Conservation (phyloP, 1,284 basidiomycete genomes). For the Fomes fomentarius region DNA sequence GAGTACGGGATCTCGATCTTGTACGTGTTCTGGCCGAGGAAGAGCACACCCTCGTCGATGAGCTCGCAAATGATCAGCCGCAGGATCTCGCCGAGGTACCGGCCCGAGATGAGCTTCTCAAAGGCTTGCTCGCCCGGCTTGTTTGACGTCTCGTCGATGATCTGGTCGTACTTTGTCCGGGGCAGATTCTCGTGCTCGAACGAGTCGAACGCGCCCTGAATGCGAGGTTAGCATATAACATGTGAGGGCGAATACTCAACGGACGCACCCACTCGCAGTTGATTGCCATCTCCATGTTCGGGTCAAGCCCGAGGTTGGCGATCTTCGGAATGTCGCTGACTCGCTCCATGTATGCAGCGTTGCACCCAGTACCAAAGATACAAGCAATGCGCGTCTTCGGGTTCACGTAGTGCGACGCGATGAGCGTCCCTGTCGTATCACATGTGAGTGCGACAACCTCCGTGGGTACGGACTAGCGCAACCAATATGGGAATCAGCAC, state of each 20-base stretch:
- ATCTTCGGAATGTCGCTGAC: conserved; percentile 82
- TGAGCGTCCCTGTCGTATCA: conserved; percentile 96
- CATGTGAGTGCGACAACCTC: conserved; percentile 89
- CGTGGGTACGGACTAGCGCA: conserved; percentile 66
- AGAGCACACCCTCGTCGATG: conserved; percentile 95
- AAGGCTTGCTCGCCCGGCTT: conserved; percentile 96
- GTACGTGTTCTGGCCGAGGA: conserved; percentile 98
- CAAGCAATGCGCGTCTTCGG: conserved; percentile 90
- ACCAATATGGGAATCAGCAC: conserved; percentile 1
- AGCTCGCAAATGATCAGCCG: conserved; percentile 94
- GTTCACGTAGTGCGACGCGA: conserved; percentile 96
- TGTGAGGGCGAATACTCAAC: no score
- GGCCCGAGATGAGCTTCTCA: conserved; percentile 97
- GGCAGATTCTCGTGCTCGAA: conserved; percentile 94
- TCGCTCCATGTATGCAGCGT: conserved; percentile 97
- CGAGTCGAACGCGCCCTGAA: conserved; percentile 92
- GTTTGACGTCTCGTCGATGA: conserved; percentile 93
- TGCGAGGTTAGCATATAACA: neutral
- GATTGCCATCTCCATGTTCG: conserved; percentile 85
- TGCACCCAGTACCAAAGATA: conserved; percentile 98
- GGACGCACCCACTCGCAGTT: conserved; percentile 89
- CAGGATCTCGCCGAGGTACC: conserved; percentile 97
- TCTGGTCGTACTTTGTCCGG: conserved; percentile 91
- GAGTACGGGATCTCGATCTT: conserved; percentile 93
- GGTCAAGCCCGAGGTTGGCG: conserved; percentile 71